These are phyloP conservation scores for Fusarium coicis DNA, from an alignment of 2,329 filamentous ascomycete species.

Conservation along the genomic window DNA sequence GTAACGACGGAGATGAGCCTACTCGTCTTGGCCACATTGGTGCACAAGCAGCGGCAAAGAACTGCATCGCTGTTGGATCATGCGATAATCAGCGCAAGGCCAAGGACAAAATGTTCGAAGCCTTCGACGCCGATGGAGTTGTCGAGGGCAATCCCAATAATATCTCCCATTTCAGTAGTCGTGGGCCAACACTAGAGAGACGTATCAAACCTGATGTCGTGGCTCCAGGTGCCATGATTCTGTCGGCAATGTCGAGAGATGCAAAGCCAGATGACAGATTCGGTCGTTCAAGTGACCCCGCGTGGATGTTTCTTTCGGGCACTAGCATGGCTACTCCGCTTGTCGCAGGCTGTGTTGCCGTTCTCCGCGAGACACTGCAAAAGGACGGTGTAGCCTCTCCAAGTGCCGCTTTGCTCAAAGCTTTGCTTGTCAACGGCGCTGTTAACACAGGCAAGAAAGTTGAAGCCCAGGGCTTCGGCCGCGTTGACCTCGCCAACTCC, in stretches of 20 bases:
- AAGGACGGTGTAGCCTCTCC: neutral
- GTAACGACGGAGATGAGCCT: fast-evolving
- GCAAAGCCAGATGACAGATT: fast-evolving
- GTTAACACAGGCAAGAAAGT: neutral
- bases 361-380: neutral
- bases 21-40: neutral
- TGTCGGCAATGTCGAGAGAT: neutral
- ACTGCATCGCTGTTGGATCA: neutral
- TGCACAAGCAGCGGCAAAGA: neutral
- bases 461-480: neutral
- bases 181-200: fast-evolving
- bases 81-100: neutral
- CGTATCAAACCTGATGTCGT: neutral
- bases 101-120: fast-evolving
- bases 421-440: neutral
- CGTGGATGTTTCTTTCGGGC: neutral
- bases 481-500: neutral
- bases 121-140: neutral
- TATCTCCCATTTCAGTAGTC: neutral
- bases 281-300: neutral
- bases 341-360: neutral
- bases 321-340: neutral
- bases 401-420: neutral
- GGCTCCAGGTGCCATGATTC: neutral
- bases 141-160: neutral